phyloP scores from a whole-genome alignment of 1,139 yeast species.

The Taphrina populina region DNA sequence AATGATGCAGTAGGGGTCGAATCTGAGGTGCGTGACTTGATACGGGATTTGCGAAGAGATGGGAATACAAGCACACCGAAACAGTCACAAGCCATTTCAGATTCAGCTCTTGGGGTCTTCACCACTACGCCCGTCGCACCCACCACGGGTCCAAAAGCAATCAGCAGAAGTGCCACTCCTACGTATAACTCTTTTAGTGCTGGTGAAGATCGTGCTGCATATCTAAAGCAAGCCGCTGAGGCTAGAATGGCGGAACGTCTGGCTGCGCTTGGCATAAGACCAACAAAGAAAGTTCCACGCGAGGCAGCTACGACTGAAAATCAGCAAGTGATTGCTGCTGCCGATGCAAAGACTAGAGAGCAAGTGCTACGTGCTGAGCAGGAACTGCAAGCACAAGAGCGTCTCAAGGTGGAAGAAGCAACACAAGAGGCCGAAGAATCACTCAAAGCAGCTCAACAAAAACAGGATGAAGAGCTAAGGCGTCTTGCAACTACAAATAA shows the following conservation, averaged over 20 bases:
- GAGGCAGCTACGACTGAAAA: neutral
- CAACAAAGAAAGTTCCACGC: constrained; percentile 40
- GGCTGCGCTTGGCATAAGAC: constrained; percentile 76
- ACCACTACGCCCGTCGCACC: too few relatives aligned
- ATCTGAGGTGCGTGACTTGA: constrained; percentile 63
- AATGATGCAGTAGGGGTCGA: constrained; percentile 80
- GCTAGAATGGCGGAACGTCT: constrained; percentile 84
- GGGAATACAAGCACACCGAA: constrained; percentile 42
- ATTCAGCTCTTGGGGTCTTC: neutral
- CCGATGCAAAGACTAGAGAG: constrained; percentile 39
- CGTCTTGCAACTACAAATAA: constrained; percentile 40
- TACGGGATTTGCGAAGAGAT: constrained; percentile 59
- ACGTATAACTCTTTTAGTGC: constrained; percentile 32
- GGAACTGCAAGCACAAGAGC: constrained; percentile 33
- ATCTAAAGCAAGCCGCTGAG: constrained; percentile 86
- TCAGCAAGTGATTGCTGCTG: constrained; percentile 36
- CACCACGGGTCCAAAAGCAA: neutral
- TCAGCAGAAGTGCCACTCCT: neutral
- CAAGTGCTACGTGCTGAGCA: constrained; percentile 21
- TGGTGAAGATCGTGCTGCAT: constrained; percentile 71
- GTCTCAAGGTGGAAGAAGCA: constrained; percentile 35
- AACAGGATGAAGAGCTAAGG: constrained; percentile 38
- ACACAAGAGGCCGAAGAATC: constrained; percentile 2
- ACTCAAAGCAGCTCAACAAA: constrained; percentile 38
- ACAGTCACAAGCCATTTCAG: neutral